Percentiles rank a stretch among this genome's conserved stretches.
Conservation (phyloP, 1,284 basidiomycete genomes). For the Trichosporon ovoides region DNA sequence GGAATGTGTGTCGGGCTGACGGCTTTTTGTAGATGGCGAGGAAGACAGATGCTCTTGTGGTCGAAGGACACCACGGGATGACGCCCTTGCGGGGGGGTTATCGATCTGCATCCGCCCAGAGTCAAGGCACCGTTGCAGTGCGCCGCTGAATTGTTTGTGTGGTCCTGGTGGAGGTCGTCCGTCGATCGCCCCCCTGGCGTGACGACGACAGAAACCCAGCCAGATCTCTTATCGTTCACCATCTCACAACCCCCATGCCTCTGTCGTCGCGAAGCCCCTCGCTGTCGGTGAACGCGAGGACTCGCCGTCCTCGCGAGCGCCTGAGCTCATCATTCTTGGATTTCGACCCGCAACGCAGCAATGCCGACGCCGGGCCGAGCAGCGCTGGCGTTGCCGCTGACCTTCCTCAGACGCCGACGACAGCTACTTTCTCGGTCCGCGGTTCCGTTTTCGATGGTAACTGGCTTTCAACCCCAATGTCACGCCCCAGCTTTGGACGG, state of each 20-base stretch:
- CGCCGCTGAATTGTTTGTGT: neutral
- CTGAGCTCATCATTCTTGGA: neutral
- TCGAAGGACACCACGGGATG: too few relatives aligned
- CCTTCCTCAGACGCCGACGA: neutral
- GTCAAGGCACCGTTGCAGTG: too few relatives aligned
- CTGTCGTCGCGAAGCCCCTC: neutral
- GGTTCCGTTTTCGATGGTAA: neutral
- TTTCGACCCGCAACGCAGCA: neutral
- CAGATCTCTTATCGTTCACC: neutral
- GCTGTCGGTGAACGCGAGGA: neutral
- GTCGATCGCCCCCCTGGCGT: neutral
- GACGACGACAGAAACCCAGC: neutral
- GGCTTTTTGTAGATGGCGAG: too few relatives aligned
- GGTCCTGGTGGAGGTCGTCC: slow-evolving; percentile 5
- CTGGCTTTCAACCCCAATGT: neutral
- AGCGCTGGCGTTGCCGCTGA: neutral
- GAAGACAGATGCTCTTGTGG: too few relatives aligned
- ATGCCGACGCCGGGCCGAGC: neutral
- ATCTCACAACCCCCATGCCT: neutral
- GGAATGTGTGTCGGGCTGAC: too few relatives aligned
- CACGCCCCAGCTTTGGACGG: neutral
- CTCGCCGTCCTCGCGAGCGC: neutral
- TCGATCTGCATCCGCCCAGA: too few relatives aligned
- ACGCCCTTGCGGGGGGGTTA: too few relatives aligned
- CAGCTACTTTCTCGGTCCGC: neutral